phyloP scores from a whole-genome alignment of 805 yeast genomes.

The Ogataea wickerhamii region DNA sequence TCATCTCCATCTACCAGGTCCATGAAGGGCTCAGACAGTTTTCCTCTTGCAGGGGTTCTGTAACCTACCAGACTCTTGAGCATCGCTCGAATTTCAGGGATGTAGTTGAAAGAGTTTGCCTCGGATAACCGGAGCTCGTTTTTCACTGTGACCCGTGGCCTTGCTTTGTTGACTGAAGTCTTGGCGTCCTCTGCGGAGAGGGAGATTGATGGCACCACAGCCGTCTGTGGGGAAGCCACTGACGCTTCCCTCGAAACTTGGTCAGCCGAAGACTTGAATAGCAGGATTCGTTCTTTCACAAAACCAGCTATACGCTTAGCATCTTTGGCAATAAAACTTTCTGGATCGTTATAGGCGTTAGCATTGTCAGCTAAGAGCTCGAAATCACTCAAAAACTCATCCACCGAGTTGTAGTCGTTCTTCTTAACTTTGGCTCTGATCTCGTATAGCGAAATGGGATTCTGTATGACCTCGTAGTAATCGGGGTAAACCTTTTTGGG shows the following conservation, averaged over 20 bases:
- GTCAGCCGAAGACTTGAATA: constrained; percentile 17
- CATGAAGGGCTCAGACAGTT: constrained; percentile 66
- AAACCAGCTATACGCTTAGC: constrained; percentile 54
- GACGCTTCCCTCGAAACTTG: neutral
- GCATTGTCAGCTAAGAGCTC: constrained; percentile 71
- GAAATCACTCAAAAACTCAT: constrained; percentile 56
- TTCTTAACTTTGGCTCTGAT: constrained; percentile 46
- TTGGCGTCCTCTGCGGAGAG: constrained; percentile 1
- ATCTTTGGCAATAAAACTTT: constrained; percentile 62
- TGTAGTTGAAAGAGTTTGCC: constrained; percentile 6
- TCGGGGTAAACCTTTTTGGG: constrained; percentile 74
- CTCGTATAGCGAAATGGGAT: constrained; percentile 70
- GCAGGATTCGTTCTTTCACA: constrained; percentile 48
- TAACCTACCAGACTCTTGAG: constrained; percentile 41
- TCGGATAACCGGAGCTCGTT: constrained; percentile 1
- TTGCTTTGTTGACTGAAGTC: constrained; percentile 5
- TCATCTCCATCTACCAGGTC: constrained; percentile 66
- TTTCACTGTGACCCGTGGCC: constrained; percentile 2
- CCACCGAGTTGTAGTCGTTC: constrained; percentile 34
- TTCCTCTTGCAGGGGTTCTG: constrained; percentile 47
- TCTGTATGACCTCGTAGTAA: constrained; percentile 60
- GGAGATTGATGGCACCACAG: neutral
- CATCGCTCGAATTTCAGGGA: constrained; percentile 24
- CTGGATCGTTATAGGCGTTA: constrained; percentile 62
- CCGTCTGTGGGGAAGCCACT: constrained; percentile 1